Percentiles rank a stretch among this genome's conserved stretches.
These are phyloP conservation scores for Fusarium sp. DNA, from an alignment of 2,329 filamentous ascomycete genomes.

Conservation along the genomic window DNA sequence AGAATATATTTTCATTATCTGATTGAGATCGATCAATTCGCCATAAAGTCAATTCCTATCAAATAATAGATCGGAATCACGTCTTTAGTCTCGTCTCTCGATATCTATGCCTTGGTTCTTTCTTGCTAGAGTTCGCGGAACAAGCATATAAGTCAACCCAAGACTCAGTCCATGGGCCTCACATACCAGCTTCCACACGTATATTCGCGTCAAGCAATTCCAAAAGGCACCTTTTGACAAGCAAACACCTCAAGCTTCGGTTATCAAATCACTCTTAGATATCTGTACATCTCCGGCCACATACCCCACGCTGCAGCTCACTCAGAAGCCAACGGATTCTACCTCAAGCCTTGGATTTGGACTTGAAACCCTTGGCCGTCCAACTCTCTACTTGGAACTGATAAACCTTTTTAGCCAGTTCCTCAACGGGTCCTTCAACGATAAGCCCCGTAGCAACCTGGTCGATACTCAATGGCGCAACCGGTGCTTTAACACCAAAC, in stretches of 20 bases:
- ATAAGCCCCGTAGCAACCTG: constrained; percentile 43
- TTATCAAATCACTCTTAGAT: background rate
- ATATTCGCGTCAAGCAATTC: background rate
- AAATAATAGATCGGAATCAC: background rate
- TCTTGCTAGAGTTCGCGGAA: background rate
- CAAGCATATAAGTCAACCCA: background rate
- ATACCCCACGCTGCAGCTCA: background rate
- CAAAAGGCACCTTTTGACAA: background rate
- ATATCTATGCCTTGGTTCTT: background rate
- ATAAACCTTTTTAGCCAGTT: constrained; percentile 44
- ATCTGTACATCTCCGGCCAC: background rate
- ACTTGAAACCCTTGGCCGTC: constrained; percentile 23
- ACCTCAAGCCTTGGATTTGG: constrained; percentile 12
- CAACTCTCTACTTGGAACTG: constrained; percentile 40
- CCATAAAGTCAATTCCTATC: background rate
- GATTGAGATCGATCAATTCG: background rate
- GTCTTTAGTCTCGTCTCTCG: background rate
- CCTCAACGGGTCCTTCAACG: constrained; percentile 45
- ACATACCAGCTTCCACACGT: background rate
- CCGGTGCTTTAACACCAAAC: constrained; percentile 33
- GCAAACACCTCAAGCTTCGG: background rate
- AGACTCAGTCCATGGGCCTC: background rate
- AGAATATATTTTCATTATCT: accelerated
- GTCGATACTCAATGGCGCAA: constrained; percentile 43
- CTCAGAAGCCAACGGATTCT: background rate